phyloP scores from a whole-genome alignment of 2,329 filamentous ascomycete genomes.

The Sporothrix variecibatus region DNA sequence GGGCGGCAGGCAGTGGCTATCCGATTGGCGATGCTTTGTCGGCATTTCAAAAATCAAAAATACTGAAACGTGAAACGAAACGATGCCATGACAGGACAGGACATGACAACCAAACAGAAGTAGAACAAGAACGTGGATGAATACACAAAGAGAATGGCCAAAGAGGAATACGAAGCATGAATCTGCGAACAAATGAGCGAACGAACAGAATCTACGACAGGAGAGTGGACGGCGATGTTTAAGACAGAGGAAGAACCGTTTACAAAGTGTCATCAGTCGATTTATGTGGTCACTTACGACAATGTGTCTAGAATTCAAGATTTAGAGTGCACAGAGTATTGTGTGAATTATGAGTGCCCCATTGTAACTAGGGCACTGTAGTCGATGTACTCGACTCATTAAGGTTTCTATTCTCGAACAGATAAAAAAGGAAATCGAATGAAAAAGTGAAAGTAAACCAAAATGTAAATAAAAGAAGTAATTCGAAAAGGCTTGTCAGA shows the following conservation, averaged over 20 bases:
- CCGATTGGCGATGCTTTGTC: background rate
- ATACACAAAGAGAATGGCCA: background rate
- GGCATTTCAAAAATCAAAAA: background rate
- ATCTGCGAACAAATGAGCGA: background rate
- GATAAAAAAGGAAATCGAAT: background rate
- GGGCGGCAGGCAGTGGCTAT: background rate
- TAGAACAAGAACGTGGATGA: background rate
- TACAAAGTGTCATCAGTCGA: too few relatives aligned
- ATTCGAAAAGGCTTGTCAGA: background rate
- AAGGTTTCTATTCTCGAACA: background rate
- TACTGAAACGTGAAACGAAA: background rate
- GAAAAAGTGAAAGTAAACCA: background rate
- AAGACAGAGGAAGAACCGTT: background rate
- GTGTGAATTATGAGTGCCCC: background rate
- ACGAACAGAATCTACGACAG: background rate
- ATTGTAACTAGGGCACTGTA: background rate
- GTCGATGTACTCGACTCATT: background rate
- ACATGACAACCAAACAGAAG: background rate
- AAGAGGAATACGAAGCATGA: background rate
- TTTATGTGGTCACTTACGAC: background rate
- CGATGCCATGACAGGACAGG: background rate
- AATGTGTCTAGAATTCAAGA: background rate
- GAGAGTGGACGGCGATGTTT: background rate
- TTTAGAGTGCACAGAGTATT: background rate
- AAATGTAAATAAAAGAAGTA: background rate